A percentile compares a stretch with the other conserved stretches of the same genome.
phyloP scores from a whole-genome alignment of 306 rosid genomes.

The Quercus robur region DNA sequence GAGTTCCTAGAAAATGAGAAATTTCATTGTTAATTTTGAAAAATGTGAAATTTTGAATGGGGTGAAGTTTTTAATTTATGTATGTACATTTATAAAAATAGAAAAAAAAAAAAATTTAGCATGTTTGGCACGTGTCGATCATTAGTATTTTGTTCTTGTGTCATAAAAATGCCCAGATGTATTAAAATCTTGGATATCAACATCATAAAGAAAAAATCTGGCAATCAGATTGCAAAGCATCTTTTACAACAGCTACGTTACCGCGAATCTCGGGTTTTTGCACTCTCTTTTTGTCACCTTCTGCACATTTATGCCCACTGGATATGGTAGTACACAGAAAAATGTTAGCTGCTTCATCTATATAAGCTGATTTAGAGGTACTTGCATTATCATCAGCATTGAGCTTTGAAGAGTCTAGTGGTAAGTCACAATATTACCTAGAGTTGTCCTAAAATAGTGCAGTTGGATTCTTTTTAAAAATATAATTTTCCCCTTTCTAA shows the following conservation, averaged over 20 bases:
- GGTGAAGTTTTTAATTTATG: neutral
- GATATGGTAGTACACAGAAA: neutral
- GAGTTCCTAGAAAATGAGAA: neutral
- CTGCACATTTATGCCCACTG: constrained; percentile 3
- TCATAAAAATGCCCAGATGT: neutral
- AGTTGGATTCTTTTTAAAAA: neutral
- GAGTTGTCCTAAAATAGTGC: neutral
- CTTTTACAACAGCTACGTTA: neutral
- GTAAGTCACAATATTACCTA: neutral
- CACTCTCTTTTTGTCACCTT: neutral
- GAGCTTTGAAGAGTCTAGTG: neutral
- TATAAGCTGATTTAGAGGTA: constrained; percentile 11
- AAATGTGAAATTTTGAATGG: neutral
- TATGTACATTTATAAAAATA: neutral
- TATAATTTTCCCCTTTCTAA: neutral
- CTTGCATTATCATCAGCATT: neutral
- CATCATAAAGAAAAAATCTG: neutral
- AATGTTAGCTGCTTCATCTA: constrained; percentile 6
- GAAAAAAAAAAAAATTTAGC: neutral
- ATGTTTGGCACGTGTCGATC: neutral
- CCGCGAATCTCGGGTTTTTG: neutral
- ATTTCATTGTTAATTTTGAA: neutral
- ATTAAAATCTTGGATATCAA: neutral
- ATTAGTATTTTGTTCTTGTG: neutral
- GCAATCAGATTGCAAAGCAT: constrained; percentile 2